Evolutionary conservation across 805 yeast species (phyloP).

Genomic region (Yamadazyma akitaensis): DNA sequence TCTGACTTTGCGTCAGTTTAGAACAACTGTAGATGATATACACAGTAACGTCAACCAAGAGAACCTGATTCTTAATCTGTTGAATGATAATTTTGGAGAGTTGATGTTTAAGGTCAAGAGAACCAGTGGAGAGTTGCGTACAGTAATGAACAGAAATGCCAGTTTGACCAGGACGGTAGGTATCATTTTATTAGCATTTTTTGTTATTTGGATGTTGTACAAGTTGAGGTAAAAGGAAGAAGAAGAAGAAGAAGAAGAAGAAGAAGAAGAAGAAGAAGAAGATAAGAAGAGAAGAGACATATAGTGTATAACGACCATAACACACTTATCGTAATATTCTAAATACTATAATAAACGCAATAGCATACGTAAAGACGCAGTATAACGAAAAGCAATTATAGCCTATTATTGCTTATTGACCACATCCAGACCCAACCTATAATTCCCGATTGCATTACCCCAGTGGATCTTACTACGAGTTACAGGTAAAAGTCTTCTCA

Average conservation of each 20-base stretch:
- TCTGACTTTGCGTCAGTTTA: slow-evolving; percentile 39
- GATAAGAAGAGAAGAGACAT: not conserved
- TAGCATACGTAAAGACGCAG: not conserved
- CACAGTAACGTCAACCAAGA: slow-evolving; percentile 41
- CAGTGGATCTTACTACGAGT: slow-evolving; percentile 90
- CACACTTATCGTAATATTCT: not conserved
- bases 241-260: slow-evolving; percentile 3
- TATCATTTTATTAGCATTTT: slow-evolving; percentile 29
- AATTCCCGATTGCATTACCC: slow-evolving; percentile 91
- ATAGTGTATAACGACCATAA: not conserved
- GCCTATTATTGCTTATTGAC: slow-evolving; percentile 29
- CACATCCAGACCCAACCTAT: slow-evolving; percentile 81
- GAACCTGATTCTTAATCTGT: slow-evolving; percentile 33
- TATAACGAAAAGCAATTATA: too few species aligned
- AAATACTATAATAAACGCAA: not conserved
- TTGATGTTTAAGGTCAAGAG: slow-evolving; percentile 36
- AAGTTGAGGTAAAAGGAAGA: slow-evolving; percentile 21
- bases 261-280: not conserved
- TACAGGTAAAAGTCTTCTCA: slow-evolving; percentile 89
- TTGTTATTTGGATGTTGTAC: slow-evolving; percentile 38
- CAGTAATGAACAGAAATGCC: slow-evolving; percentile 40
- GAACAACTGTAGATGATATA: slow-evolving; percentile 42
- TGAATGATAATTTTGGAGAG: slow-evolving; percentile 37
- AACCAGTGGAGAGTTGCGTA: slow-evolving; percentile 39
- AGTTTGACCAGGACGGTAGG: slow-evolving; percentile 38